Percentiles rank a stretch among this genome's conserved stretches.
Evolutionary conservation across 202 grass and related monocot species (phyloP).

Genomic region (Carex sylvatica): DNA sequence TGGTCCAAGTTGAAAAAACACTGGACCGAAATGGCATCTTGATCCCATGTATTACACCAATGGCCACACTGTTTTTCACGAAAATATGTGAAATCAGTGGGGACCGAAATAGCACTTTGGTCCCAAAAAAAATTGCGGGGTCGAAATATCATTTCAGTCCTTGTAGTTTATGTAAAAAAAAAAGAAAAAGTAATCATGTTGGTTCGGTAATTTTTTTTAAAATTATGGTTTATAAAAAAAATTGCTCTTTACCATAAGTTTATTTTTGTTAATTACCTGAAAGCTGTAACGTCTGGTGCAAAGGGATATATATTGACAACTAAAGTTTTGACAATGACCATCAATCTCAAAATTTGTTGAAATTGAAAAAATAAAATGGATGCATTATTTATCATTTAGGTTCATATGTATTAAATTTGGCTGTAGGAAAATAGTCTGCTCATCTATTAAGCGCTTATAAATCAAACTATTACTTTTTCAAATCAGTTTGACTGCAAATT

Average conservation of each 20-base stretch:
- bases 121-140: too few relatives aligned
- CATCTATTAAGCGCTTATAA: background rate
- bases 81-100: too few relatives aligned
- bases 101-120: too few relatives aligned
- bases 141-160: too few relatives aligned
- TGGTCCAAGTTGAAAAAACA: too few relatives aligned
- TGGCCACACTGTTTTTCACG: too few relatives aligned
- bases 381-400: background rate
- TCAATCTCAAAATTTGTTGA: background rate
- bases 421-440: background rate
- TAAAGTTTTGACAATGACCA: background rate
- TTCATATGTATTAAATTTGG: background rate
- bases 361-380: background rate
- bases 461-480: background rate
- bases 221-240: too few relatives aligned
- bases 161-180: too few relatives aligned
- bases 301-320: background rate
- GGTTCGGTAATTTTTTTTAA: too few relatives aligned
- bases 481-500: background rate
- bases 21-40: too few relatives aligned
- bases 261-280: background rate
- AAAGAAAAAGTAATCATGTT: too few relatives aligned
- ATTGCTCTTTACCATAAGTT: background rate
- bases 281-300: background rate
- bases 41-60: too few relatives aligned